These are phyloP conservation scores for Coniophora puteana DNA, from an alignment of 1,284 basidiomycete species.

Conservation along the genomic window DNA sequence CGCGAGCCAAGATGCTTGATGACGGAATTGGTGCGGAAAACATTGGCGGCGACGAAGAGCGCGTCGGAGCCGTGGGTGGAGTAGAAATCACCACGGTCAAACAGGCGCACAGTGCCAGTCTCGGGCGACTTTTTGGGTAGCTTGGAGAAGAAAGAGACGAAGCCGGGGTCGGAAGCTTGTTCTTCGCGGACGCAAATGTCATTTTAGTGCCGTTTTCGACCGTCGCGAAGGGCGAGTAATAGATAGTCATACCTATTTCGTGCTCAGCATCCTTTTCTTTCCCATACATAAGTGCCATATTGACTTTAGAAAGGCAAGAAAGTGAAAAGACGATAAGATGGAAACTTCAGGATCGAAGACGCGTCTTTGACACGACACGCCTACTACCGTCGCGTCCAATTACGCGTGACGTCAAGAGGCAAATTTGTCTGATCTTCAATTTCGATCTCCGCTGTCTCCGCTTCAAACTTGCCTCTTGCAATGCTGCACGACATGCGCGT, in stretches of 20 bases:
- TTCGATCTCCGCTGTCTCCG: too few species aligned
- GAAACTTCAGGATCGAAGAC: too few species aligned
- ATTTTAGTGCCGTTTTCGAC: not conserved
- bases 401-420: too few species aligned
- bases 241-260: conserved; percentile 33
- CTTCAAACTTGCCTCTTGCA: too few species aligned
- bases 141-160: conserved; percentile 69
- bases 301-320: too few species aligned
- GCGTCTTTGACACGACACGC: too few species aligned
- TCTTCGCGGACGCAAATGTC: conserved; percentile 27
- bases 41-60: conserved; percentile 78
- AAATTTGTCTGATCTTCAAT: too few species aligned
- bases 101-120: conserved; percentile 77
- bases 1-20: conserved; percentile 77
- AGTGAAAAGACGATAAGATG: too few species aligned
- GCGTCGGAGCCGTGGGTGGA: conserved; percentile 90
- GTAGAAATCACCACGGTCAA: conserved; percentile 86
- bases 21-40: conserved; percentile 84
- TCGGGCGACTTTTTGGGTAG: conserved; percentile 68
- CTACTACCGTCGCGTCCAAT: too few species aligned
- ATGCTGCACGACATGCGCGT: too few species aligned
- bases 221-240: conserved; percentile 1
- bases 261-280: conserved; percentile 59
- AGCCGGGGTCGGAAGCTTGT: conserved; percentile 66
- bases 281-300: conserved; percentile 68